Conservation (phyloP, 345 rosid genomes). For the Gossypium raimondii region DNA sequence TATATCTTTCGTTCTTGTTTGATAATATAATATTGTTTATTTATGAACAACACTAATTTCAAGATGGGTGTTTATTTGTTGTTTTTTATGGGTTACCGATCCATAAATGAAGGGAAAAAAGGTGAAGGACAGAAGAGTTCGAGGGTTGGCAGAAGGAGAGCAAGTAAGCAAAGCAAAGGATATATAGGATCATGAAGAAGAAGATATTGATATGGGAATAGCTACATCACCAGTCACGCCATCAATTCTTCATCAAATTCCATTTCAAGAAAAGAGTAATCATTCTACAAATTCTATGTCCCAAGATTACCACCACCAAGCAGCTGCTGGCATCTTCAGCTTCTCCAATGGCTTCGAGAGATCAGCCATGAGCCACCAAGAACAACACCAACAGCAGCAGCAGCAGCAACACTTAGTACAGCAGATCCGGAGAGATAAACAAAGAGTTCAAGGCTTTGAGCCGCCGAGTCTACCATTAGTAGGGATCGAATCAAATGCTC, state of each 20-base stretch:
- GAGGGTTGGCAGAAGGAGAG: neutral
- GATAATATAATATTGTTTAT: neutral
- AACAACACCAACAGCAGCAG: conserved; percentile 33
- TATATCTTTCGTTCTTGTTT: neutral
- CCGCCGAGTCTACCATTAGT: conserved; percentile 41
- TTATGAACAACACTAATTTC: neutral
- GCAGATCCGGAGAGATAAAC: conserved; percentile 69
- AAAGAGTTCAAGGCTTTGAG: conserved; percentile 41
- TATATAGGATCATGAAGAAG: conserved; percentile 28
- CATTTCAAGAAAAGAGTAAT: conserved; percentile 18
- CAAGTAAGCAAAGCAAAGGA: neutral
- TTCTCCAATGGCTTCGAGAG: conserved; percentile 75
- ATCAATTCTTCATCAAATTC: conserved; percentile 22
- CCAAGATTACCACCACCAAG: conserved; percentile 48
- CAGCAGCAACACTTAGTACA: conserved; percentile 46
- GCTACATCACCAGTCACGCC: conserved; percentile 35
- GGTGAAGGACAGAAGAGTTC: neutral
- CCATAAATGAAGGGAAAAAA: conserved; percentile 19
- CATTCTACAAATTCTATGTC: conserved; percentile 64
- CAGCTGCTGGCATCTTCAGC: conserved; percentile 39
- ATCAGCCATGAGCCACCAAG: conserved; percentile 26
- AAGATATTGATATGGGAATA: conserved; percentile 65
- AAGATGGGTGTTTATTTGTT: conserved; percentile 20
- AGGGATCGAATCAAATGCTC: conserved; percentile 40
- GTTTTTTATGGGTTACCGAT: conserved; percentile 28